Evolutionary conservation across 139 green algal species (phyloP).

Genomic region (Picochlorum sp.): DNA sequence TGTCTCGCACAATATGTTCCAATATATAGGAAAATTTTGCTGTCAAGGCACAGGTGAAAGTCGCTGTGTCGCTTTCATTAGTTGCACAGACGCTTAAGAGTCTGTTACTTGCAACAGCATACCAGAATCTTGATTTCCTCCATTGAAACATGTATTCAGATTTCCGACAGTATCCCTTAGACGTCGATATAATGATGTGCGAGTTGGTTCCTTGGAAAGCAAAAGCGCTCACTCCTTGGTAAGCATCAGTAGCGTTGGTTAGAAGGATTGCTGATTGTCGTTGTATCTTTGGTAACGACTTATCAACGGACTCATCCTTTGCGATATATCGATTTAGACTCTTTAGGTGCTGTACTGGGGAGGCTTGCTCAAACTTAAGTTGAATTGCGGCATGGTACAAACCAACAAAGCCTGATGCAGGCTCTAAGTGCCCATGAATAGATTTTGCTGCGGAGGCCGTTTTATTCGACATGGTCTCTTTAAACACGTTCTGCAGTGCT

Average conservation of each 20-base stretch:
- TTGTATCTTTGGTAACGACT: not conserved
- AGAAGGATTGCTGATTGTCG: not conserved
- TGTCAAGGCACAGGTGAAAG: no score
- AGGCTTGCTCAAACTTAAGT: not conserved
- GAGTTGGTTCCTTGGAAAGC: conserved; percentile 76
- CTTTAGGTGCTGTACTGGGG: conserved; percentile 13
- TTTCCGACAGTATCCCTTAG: not conserved
- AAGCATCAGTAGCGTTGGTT: not conserved
- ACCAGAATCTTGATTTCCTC: conserved; percentile 1
- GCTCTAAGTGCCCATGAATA: conserved; percentile 34
- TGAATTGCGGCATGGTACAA: conserved; percentile 13
- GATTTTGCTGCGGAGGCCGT: conserved; percentile 28
- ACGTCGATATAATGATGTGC: conserved; percentile 38
- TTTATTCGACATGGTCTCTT: conserved; percentile 14
- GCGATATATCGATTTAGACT: conserved; percentile 22
- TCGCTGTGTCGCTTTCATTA: no score
- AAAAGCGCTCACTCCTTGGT: conserved; percentile 64
- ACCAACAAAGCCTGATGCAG: conserved; percentile 23
- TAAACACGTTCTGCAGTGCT: conserved; percentile 23
- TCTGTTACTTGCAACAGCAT: not conserved
- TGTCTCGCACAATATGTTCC: conserved; percentile 26
- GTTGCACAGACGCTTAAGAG: no score
- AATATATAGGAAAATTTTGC: conserved; percentile 14
- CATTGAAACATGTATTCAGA: conserved; percentile 14
- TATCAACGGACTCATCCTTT: not conserved